Base-by-base conservation (phyloP, 106 monocot species). In the Vanilla planifolia region DNA sequence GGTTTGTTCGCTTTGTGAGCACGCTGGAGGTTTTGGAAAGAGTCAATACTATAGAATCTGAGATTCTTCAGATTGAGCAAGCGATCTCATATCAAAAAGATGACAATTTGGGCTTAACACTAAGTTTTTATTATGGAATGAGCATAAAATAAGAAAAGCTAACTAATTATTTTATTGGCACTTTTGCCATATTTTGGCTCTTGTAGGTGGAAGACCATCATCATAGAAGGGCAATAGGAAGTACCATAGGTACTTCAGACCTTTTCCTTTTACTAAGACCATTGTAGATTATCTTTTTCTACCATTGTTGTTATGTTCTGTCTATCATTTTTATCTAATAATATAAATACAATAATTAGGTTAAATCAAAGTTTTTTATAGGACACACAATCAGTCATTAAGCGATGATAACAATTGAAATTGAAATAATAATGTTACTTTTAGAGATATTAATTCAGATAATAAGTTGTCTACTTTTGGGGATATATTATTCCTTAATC, bases 1-100 rank as follows among this genome's bases (percentile, higher is more conserved):
- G 82, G 79, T 88, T 82, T 67, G 81, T 87, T 50, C 77, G 79
- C 9, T 87, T 87, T 60, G 82, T 87, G 70, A 87, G 82, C 75
- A 87, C 87, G 27, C 87, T 82, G 2, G 82, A 82, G 19, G 56
- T 87, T 25, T 47, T 87, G 59, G 87, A 87, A 69, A 71, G 87
- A 51, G 79, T 87, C 2, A 67, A 53, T 35, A 82, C 79, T 13
- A 73, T 87, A 40, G 87, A 82, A 56, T 67, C 61, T 22, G 87
- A 87, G 73, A 82, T 87, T 47, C 29, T 76, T 39, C 82, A 82
- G 73, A 78, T 82, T 35, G 82, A 79, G 46, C 67, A 79, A 33
- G 75, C 79, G 56, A 79, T 87, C 59, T 33, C 59, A 3, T 51
- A 79, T 43, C 82, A 82, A 57, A 69, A 75, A 47, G 73, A 86